Conservation (phyloP, 768 basidiomycete species). For the Suillus brevipes region DNA sequence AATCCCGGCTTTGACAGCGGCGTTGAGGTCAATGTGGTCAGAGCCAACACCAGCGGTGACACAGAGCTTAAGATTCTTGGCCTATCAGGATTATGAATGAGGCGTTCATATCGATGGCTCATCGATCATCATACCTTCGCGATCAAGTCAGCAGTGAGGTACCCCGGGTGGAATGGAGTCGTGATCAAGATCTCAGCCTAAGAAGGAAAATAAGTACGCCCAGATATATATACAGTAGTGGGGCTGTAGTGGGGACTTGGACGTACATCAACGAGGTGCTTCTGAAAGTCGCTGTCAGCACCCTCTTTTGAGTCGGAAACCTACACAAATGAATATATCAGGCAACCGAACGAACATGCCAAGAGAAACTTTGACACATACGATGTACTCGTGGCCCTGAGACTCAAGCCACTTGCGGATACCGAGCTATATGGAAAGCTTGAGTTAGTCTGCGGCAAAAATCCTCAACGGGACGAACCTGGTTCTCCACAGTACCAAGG, state of each 20-base stretch:
- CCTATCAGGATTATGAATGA: conserved; percentile 39
- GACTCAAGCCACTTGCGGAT: conserved; percentile 66
- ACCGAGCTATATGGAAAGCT: conserved; percentile 54
- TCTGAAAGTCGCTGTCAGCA: conserved; percentile 76
- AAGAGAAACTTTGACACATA: conserved; percentile 30
- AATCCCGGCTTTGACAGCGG: conserved; percentile 76
- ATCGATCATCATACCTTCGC: conserved; percentile 49
- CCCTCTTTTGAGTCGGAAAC: conserved; percentile 85
- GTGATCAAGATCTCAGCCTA: conserved; percentile 82
- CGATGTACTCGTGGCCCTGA: conserved; percentile 75
- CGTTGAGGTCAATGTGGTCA: conserved; percentile 89
- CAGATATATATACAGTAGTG: conserved; percentile 9
- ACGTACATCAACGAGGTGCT: conserved; percentile 76
- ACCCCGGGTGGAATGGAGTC: conserved; percentile 86
- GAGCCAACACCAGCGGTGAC: conserved; percentile 91
- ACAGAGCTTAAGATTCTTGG: conserved; percentile 86
- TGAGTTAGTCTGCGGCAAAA: not conserved
- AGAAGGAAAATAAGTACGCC: conserved; percentile 14
- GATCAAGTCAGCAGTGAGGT: conserved; percentile 72
- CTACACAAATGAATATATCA: conserved; percentile 32
- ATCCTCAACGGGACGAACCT: conserved; percentile 39
- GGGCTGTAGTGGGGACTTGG: not conserved
- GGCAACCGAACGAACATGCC: conserved; percentile 7
- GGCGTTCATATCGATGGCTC: conserved; percentile 6
- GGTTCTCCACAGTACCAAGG: conserved; percentile 79